Percentiles rank a stretch among this genome's conserved stretches.
phyloP scores from a whole-genome alignment of 2,329 filamentous ascomycete genomes.

The Exophiala xenobiotica region DNA sequence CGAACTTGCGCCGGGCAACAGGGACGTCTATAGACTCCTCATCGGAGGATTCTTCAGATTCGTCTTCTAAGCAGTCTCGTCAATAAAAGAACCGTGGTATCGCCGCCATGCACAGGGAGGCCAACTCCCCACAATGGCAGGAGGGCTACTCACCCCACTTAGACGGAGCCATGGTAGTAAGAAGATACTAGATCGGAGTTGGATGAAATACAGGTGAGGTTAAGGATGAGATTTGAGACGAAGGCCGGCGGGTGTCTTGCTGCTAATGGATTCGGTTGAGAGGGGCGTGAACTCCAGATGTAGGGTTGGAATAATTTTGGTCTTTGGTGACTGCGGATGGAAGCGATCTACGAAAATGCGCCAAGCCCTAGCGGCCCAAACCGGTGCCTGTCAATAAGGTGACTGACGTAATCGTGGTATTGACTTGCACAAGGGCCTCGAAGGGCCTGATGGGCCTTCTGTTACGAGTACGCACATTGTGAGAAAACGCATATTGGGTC shows the following conservation, averaged over 20 bases:
- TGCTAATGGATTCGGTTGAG: too few species aligned
- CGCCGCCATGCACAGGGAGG: not conserved
- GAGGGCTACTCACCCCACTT: slow-evolving; percentile 48
- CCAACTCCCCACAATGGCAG: slow-evolving; percentile 1
- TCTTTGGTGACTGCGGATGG: not conserved
- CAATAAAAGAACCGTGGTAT: too few species aligned
- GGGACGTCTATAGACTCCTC: slow-evolving; percentile 34
- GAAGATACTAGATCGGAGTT: not conserved
- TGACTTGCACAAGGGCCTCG: too few species aligned
- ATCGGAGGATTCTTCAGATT: slow-evolving; percentile 43
- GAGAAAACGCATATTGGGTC: not conserved
- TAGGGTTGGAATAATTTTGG: not conserved
- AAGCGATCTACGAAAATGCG: slow-evolving; percentile 1
- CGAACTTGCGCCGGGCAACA: slow-evolving; percentile 68
- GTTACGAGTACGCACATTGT: too few species aligned
- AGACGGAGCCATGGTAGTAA: slow-evolving; percentile 43
- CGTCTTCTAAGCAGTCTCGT: slow-evolving; percentile 45
- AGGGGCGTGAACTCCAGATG: too few species aligned
- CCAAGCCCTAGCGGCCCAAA: not conserved
- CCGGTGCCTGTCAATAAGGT: not conserved
- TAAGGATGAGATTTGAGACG: too few species aligned
- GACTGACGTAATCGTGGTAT: not conserved
- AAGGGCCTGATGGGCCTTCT: too few species aligned
- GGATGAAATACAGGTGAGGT: too few species aligned
- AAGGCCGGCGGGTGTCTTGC: too few species aligned